Evolutionary conservation across 345 rosid genomes (phyloP).

Genomic region (Salix purpurea): DNA sequence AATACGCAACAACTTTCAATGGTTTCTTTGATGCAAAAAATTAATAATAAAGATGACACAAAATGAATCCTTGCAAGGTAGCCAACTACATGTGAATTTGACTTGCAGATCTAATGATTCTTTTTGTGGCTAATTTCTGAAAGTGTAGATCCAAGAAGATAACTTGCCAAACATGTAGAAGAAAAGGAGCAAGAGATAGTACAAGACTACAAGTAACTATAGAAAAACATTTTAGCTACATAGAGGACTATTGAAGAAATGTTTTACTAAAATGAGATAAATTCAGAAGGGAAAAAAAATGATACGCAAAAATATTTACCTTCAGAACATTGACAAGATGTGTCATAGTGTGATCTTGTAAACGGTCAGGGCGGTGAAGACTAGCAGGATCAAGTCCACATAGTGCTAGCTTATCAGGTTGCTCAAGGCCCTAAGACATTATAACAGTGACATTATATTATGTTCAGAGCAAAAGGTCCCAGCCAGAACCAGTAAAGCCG

Average conservation of each 20-base stretch:
- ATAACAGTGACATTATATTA: slow-evolving; percentile 1
- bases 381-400: slow-evolving; percentile 77
- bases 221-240: neutral
- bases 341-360: slow-evolving; percentile 62
- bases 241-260: neutral
- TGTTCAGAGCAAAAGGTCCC: slow-evolving; percentile 5
- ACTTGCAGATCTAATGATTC: neutral
- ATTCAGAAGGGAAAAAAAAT: slow-evolving; percentile 4
- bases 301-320: slow-evolving; percentile 33
- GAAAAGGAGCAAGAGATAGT: neutral
- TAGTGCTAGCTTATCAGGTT: slow-evolving; percentile 67
- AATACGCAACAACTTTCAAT: neutral
- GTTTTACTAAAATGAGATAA: neutral
- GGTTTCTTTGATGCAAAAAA: neutral
- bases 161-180: neutral
- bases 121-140: neutral
- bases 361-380: slow-evolving; percentile 77
- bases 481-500: slow-evolving; percentile 4
- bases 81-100: neutral
- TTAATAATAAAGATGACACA: neutral
- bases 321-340: slow-evolving; percentile 60
- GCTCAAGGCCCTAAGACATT: slow-evolving; percentile 55
- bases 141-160: neutral
- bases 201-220: no score
- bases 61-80: neutral